Base-by-base conservation (phyloP, 345 rosid genomes). In the Linum usitatissimum region DNA sequence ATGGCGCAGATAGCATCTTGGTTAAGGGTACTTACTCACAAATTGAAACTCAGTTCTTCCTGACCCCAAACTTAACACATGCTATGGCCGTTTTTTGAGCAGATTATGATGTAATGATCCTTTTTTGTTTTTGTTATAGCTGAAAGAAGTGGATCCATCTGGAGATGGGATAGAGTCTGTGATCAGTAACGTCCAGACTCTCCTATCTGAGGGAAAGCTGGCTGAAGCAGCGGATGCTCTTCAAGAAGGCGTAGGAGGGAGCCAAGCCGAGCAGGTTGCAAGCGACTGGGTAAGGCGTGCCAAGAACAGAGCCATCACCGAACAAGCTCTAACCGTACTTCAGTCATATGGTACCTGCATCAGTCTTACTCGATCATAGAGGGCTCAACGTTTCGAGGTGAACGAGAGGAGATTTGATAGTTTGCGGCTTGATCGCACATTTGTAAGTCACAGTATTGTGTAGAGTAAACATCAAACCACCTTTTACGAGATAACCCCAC, bases 191-290 rank as follows among this genome's bases (percentile, higher is more conserved):
- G 96, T 93, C 15, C 92, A 93, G 65, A 73, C 74, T 75, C 79
- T 76, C 79, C 76, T 93, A 56, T 79, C 85, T 0, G 95, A 87
- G 55, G 97, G 99, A 13, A 87, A 85, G 74, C 87, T 93, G 30
- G 86, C 85, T 0, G 97, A 90, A 74, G 97, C 97, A 55, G 99
- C 96, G 17, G 77, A 84, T 31, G 79, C 80, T 69, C 91, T 90
- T 55, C 92, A 87, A 71, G 86, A 86, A 63, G 96, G 99, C 20
- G 89, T 86, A n/a, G 70, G 70, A 60, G 99, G 97, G 69, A 88
- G 96, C 81, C 79, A 85, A 74, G 96, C 93, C 2, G 93, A 83
- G 62, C 90, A 80, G 70, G 65, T 88, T 28, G 84, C 76, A 7
- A 67, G 70, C 28, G 83, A 80, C 21, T 94, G 99, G 99, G 91